phyloP scores from a whole-genome alignment of 139 green algal species.

The Chlorella sp. region DNA sequence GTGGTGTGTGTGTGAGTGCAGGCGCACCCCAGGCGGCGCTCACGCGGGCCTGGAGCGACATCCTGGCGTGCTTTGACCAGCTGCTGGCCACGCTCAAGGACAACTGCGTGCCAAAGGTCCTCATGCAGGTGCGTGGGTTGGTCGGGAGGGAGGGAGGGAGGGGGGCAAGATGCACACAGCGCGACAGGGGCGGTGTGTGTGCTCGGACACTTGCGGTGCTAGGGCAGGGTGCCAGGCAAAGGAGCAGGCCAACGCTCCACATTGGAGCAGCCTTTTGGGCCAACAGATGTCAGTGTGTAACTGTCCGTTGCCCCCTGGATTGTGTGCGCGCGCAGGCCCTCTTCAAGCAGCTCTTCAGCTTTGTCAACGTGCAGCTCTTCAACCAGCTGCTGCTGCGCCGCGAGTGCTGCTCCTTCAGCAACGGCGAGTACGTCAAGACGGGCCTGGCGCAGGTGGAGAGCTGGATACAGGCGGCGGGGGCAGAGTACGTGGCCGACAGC shows the following conservation, averaged over 20 bases:
- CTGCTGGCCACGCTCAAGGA: slow-evolving; percentile 75
- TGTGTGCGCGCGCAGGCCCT: slow-evolving; percentile 33
- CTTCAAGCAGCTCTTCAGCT: slow-evolving; percentile 61
- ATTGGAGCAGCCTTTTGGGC: no score
- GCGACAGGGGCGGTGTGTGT: no score
- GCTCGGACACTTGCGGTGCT: no score
- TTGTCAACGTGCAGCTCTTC: slow-evolving; percentile 99
- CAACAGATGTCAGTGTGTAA: no score
- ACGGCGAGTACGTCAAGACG: slow-evolving; percentile 94
- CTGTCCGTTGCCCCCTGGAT: not conserved
- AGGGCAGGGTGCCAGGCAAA: no score
- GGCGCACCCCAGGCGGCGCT: not conserved
- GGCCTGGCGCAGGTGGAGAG: slow-evolving; percentile 67
- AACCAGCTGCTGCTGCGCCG: slow-evolving; percentile 97
- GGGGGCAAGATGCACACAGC: no score
- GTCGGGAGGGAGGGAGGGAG: not conserved
- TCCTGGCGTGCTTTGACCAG: slow-evolving; percentile 78
- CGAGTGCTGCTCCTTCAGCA: slow-evolving; percentile 99
- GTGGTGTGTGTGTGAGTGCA: no score
- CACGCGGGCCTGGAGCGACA: slow-evolving; percentile 61
- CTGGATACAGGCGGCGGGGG: slow-evolving; percentile 78
- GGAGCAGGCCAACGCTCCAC: not conserved
- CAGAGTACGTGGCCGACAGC: slow-evolving; percentile 73
- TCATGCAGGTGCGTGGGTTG: slow-evolving; percentile 57
- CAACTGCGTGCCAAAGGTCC: slow-evolving; percentile 83